These are phyloP conservation scores for Solanum pennellii DNA, from an alignment of 257 asterid genomes.

Conservation along the genomic window DNA sequence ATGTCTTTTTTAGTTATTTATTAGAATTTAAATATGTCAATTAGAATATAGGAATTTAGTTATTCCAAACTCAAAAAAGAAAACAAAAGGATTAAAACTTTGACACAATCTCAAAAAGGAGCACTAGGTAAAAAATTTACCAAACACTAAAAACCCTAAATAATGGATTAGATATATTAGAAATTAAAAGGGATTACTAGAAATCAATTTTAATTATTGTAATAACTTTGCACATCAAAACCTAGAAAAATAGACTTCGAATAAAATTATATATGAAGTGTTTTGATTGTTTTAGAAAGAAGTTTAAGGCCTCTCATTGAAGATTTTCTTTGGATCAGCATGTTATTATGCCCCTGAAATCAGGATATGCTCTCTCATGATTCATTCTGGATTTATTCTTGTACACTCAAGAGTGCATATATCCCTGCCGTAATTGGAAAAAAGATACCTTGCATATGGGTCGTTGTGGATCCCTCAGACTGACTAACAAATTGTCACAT, in stretches of 20 bases:
- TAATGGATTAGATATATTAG: not conserved
- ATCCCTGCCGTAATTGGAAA: not conserved
- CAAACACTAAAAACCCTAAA: not conserved
- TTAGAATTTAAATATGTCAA: not conserved
- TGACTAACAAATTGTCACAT: slow-evolving; percentile 69
- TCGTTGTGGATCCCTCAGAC: slow-evolving; percentile 51
- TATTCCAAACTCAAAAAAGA: not conserved
- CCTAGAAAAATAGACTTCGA: not conserved
- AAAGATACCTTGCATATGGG: slow-evolving; percentile 67
- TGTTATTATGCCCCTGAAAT: not conserved
- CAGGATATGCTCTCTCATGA: not conserved
- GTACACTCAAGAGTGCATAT: not conserved
- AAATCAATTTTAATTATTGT: not conserved
- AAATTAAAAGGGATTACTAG: not conserved
- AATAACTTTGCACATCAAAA: not conserved
- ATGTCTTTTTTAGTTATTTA: not conserved
- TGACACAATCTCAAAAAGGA: not conserved
- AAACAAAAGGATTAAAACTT: not conserved
- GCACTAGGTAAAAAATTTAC: not conserved
- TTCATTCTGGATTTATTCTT: not conserved
- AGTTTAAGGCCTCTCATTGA: not conserved
- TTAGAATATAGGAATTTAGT: not conserved
- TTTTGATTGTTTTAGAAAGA: not conserved
- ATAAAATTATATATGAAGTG: not conserved
- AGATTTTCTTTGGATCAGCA: not conserved